Conservation (phyloP, 192 early-diverging fungal genomes). For the Lobulomyces angularis region DNA sequence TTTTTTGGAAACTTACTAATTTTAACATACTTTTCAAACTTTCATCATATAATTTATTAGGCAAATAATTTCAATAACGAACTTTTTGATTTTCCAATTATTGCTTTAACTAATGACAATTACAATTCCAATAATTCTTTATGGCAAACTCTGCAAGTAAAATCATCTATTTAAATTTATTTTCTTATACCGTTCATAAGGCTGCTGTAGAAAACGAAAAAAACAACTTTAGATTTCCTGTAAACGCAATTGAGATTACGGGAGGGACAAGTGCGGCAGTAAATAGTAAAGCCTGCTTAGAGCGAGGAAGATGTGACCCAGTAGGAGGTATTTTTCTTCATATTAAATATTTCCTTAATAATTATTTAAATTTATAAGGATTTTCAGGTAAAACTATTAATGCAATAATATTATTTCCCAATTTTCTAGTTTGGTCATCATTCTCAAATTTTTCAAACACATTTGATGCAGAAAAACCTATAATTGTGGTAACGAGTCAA, state of each 20-base stretch:
- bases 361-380: constrained; percentile 15
- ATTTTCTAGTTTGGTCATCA: constrained; percentile 54
- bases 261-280: constrained; percentile 58
- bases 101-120: constrained; percentile 32
- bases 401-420: constrained; percentile 58
- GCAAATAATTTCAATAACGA: constrained; percentile 42
- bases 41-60: constrained; percentile 14
- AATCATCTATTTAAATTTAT: constrained; percentile 5
- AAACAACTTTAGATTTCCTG: constrained; percentile 38
- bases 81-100: constrained; percentile 54
- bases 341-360: background rate
- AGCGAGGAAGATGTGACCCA: constrained; percentile 32
- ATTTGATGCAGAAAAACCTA: constrained; percentile 50
- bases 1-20: too few relatives aligned
- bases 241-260: constrained; percentile 59
- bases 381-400: too few relatives aligned
- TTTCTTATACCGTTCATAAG: background rate
- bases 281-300: constrained; percentile 54
- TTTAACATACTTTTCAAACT: too few relatives aligned
- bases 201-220: constrained; percentile 26
- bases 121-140: constrained; percentile 9
- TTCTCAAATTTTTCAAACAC: constrained; percentile 40
- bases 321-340: too few relatives aligned
- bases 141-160: constrained; percentile 9
- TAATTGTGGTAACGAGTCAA: constrained; percentile 51